These are phyloP conservation scores for Neophaeococcomyces aloes DNA, from an alignment of 2,329 filamentous ascomycete genomes.

Conservation along the genomic window DNA sequence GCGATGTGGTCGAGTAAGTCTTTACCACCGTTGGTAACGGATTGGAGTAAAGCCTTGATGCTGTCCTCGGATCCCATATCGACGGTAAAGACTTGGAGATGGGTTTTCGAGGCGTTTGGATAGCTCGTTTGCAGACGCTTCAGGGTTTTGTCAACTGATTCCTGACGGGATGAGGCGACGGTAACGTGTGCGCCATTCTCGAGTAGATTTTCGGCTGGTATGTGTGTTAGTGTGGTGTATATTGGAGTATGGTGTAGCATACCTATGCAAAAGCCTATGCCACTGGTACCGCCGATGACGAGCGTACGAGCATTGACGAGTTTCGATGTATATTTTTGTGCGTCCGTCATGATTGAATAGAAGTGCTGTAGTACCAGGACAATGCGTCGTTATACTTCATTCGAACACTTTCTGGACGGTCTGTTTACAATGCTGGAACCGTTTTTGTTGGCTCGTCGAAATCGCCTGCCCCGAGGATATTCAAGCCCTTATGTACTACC, in stretches of 20 bases:
- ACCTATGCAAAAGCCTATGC: constrained; percentile 43
- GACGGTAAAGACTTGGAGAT: constrained; percentile 33
- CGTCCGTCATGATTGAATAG: too few relatives aligned
- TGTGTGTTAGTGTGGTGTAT: too few relatives aligned
- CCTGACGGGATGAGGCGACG: constrained; percentile 33
- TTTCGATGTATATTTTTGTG: constrained; percentile 32
- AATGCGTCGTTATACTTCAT: too few relatives aligned
- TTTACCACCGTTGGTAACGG: constrained; percentile 21
- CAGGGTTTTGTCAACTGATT: constrained; percentile 31
- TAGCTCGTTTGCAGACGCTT: constrained; percentile 33
- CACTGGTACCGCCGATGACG: constrained; percentile 43
- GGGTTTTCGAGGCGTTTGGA: constrained; percentile 24
- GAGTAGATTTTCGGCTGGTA: constrained; percentile 42
- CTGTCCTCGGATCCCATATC: constrained; percentile 38
- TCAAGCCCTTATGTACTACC: too few relatives aligned
- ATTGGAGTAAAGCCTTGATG: constrained; percentile 34
- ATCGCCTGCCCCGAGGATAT: too few relatives aligned
- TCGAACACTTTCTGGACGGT: too few relatives aligned
- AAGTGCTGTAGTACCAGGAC: too few relatives aligned
- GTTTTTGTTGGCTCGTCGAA: too few relatives aligned
- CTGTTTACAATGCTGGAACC: too few relatives aligned
- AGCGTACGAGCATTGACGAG: constrained; percentile 38
- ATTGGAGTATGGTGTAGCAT: too few relatives aligned
- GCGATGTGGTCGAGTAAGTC: constrained; percentile 41
- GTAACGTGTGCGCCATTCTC: constrained; percentile 40